These are phyloP conservation scores for Plectranthus barbatus DNA, from an alignment of 257 asterid genomes.

Conservation along the genomic window DNA sequence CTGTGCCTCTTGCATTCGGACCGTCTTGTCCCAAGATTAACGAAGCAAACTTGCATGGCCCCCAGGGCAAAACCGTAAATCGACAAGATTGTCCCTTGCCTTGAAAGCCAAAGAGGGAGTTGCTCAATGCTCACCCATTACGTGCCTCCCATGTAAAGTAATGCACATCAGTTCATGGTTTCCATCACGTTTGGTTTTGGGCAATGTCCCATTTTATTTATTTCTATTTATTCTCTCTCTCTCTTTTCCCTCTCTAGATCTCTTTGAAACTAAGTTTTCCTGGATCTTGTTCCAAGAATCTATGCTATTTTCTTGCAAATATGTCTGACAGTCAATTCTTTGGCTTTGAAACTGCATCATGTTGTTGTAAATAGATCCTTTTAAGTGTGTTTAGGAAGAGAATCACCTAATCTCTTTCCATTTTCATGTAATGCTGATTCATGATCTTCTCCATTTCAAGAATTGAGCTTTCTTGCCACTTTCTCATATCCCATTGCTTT, in stretches of 20 bases:
- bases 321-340: not conserved
- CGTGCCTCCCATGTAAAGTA: constrained; percentile 60
- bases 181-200: constrained; percentile 21
- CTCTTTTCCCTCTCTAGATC: not conserved
- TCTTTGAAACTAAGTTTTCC: not conserved
- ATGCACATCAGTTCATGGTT: constrained; percentile 24
- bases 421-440: too few species aligned
- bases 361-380: not conserved
- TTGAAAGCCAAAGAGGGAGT: constrained; percentile 46
- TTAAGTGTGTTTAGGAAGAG: too few species aligned
- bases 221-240: not conserved
- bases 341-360: constrained; percentile 5
- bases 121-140: constrained; percentile 30
- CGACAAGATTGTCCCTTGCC: constrained; percentile 38
- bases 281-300: not conserved
- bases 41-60: too few species aligned
- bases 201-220: not conserved
- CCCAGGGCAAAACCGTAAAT: constrained; percentile 25
- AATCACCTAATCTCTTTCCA: not conserved
- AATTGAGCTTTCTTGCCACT: too few species aligned
- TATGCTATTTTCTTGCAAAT: not conserved
- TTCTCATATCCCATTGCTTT: not conserved
- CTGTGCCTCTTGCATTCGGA: too few species aligned
- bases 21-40: too few species aligned
- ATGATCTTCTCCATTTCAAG: too few species aligned